phyloP scores from a whole-genome alignment of 2,329 filamentous ascomycete species.

The Xylariales sp. region DNA sequence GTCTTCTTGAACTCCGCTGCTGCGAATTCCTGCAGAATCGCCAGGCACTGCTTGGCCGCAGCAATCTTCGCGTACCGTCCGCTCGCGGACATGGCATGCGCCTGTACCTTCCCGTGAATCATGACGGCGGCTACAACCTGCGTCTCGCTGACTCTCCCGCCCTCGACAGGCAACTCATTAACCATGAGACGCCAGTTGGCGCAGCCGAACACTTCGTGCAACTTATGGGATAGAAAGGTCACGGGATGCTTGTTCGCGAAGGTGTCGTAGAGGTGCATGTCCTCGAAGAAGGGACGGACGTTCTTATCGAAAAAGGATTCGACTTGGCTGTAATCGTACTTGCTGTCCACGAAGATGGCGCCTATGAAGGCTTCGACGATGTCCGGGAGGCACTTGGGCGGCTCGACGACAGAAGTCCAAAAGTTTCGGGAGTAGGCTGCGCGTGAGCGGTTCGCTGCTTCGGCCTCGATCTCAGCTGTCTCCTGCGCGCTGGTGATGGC shows the following conservation, averaged over 20 bases:
- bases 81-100: constrained; percentile 56
- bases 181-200: constrained; percentile 49
- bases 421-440: constrained; percentile 54
- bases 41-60: constrained; percentile 56
- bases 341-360: constrained; percentile 85
- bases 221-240: constrained; percentile 61
- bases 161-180: constrained; percentile 41
- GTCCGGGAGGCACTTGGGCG: constrained; percentile 76
- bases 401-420: constrained; percentile 60
- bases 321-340: constrained; percentile 71
- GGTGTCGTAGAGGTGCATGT: constrained; percentile 83
- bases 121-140: constrained; percentile 68
- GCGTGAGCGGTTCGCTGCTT: constrained; percentile 27
- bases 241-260: constrained; percentile 85
- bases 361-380: constrained; percentile 86
- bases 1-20: constrained; percentile 53
- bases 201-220: constrained; percentile 65
- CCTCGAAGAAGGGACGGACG: constrained; percentile 72
- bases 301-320: constrained; percentile 72
- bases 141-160: constrained; percentile 31
- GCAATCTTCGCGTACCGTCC: constrained; percentile 68
- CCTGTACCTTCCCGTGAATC: constrained; percentile 67
- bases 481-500: constrained; percentile 50
- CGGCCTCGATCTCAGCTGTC: constrained; percentile 30
- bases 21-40: constrained; percentile 37